Conservation (phyloP, 768 basidiomycete species). For the Pleurotus salmoneostramineus region DNA sequence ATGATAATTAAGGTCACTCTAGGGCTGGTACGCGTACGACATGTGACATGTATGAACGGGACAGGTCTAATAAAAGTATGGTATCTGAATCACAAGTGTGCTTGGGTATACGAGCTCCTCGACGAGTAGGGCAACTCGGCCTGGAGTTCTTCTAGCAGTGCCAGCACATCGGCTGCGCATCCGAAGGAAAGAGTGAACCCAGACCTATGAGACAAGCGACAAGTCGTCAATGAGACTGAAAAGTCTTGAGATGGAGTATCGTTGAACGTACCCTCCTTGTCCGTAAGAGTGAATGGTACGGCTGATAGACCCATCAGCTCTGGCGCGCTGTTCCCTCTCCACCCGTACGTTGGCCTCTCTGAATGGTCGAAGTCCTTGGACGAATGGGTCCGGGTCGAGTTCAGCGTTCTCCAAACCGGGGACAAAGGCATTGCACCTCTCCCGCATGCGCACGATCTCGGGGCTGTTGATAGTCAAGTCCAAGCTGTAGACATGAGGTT, state of each 20-base stretch:
- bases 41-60: too few relatives aligned
- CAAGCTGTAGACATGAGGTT: conserved; percentile 19
- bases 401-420: conserved; percentile 22
- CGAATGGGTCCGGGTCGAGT: conserved; percentile 19
- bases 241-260: too few relatives aligned
- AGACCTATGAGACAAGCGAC: background rate
- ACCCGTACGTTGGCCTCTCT: conserved; percentile 22
- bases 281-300: conserved; percentile 22
- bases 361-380: conserved; percentile 26
- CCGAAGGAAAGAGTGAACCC: conserved; percentile 21
- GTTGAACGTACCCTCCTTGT: conserved; percentile 18
- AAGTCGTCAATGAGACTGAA: too few relatives aligned
- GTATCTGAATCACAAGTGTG: too few relatives aligned
- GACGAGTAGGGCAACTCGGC: conserved; percentile 4
- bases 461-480: conserved; percentile 22
- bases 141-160: conserved; percentile 11
- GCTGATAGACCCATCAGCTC: conserved; percentile 10
- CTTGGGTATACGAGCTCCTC: background rate
- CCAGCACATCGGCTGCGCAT: conserved; percentile 17
- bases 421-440: conserved; percentile 23
- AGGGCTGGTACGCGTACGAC: too few relatives aligned
- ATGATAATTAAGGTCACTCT: too few relatives aligned
- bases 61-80: too few relatives aligned
- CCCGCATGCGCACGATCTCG: conserved; percentile 24
- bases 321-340: conserved; percentile 18